These are phyloP conservation scores for Bruguiera parviflora DNA, from an alignment of 345 rosid genomes.

Conservation along the genomic window DNA sequence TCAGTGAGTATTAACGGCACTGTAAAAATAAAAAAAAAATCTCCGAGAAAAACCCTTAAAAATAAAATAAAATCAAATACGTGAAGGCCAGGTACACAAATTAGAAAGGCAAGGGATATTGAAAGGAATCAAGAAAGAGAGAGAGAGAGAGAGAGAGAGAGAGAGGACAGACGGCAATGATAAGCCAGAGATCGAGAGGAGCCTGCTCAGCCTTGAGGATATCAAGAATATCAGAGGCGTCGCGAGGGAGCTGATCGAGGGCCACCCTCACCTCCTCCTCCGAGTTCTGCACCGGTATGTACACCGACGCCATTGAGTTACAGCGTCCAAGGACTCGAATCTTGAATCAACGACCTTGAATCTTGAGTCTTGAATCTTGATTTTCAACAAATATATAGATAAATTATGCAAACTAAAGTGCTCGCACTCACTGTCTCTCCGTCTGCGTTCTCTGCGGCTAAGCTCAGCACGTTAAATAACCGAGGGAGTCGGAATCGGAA, in stretches of 20 bases:
- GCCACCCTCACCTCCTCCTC: conserved; percentile 97
- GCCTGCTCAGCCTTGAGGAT: conserved; percentile 99
- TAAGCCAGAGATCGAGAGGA: conserved; percentile 96
- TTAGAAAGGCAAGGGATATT: not conserved
- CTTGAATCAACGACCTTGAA: too few relatives aligned
- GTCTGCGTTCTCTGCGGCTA: too few relatives aligned
- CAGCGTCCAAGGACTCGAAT: too few relatives aligned
- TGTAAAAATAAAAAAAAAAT: too few relatives aligned
- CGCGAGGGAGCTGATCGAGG: conserved; percentile 94
- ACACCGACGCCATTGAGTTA: conserved; percentile 64
- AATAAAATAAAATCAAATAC: not conserved
- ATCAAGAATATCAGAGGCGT: conserved; percentile 94
- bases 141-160: not conserved
- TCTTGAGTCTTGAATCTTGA: too few relatives aligned
- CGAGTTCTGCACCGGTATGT: conserved; percentile 97
- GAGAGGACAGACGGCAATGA: conserved; percentile 70
- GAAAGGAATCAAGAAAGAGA: not conserved
- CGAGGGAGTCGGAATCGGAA: too few relatives aligned
- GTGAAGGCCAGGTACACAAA: too few relatives aligned
- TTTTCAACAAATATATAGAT: too few relatives aligned
- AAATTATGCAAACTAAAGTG: too few relatives aligned
- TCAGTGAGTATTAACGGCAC: too few relatives aligned
- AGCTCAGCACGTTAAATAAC: too few relatives aligned
- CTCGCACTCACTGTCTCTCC: too few relatives aligned
- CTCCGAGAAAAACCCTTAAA: not conserved